Conservation (phyloP, 2,329 filamentous ascomycete species). For the Paramyrothecium sp. region DNA sequence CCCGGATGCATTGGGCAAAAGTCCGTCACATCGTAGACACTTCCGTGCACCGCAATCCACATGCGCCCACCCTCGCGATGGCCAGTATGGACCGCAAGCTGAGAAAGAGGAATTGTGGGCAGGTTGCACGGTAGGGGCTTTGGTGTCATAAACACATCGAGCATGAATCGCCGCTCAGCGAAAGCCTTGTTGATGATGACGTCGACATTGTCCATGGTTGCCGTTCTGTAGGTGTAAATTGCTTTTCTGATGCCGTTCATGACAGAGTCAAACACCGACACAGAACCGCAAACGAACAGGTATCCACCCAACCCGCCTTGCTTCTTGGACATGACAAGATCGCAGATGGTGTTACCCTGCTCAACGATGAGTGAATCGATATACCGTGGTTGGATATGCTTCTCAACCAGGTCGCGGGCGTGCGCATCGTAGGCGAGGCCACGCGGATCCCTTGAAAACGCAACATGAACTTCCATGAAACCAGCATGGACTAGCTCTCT, state of each 20-base stretch:
- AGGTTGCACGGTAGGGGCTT: constrained; percentile 49
- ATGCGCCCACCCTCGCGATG: constrained; percentile 43
- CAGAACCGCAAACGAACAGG: constrained; percentile 27
- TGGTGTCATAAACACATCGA: constrained; percentile 57
- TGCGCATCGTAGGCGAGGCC: constrained; percentile 44
- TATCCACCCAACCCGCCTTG: constrained; percentile 46
- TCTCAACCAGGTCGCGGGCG: constrained; percentile 44
- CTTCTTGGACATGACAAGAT: constrained; percentile 56
- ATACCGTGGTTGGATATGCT: constrained; percentile 46
- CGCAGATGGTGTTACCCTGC: constrained; percentile 48
- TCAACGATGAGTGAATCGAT: constrained; percentile 51
- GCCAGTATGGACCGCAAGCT: constrained; percentile 49
- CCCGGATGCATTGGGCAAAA: constrained; percentile 53
- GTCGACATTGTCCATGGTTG: constrained; percentile 50
- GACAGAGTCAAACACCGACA: constrained; percentile 43
- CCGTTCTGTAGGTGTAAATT: constrained; percentile 50
- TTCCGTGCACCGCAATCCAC: constrained; percentile 53
- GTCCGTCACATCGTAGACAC: constrained; percentile 52
- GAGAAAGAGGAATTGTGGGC: constrained; percentile 47
- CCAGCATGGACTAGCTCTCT: constrained; percentile 36
- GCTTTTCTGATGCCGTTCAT: constrained; percentile 56
- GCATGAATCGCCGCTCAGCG: constrained; percentile 54
- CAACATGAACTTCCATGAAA: constrained; percentile 50
- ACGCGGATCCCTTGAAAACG: constrained; percentile 48
- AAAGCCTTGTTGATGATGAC: constrained; percentile 50